Percentiles rank a stretch among this genome's conserved stretches.
Evolutionary conservation across 768 basidiomycete genomes (phyloP).

Genomic region (Tulasnella calospora): DNA sequence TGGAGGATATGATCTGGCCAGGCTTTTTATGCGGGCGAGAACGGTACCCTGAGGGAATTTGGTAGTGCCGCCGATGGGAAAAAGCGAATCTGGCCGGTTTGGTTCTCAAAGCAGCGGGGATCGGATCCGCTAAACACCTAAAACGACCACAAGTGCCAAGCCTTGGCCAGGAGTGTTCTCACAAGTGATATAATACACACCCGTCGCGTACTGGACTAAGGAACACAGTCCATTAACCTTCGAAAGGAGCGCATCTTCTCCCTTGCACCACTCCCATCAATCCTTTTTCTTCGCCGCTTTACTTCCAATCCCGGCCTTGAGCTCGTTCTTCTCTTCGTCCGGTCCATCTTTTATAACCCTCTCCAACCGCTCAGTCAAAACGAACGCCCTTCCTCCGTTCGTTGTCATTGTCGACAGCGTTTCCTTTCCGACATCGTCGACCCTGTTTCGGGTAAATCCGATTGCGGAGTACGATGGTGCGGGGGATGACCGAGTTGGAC

Average conservation of each 20-base stretch:
- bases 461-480: constrained; percentile 53
- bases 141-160: neutral
- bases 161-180: neutral
- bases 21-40: too few species aligned
- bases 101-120: too few species aligned
- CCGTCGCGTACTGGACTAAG: neutral
- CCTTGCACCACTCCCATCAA: constrained; percentile 63
- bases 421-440: constrained; percentile 51
- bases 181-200: neutral
- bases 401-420: constrained; percentile 53
- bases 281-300: constrained; percentile 43
- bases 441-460: constrained; percentile 56
- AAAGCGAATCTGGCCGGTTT: too few species aligned
- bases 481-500: constrained; percentile 50
- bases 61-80: too few species aligned
- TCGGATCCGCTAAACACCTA: too few species aligned
- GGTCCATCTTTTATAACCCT: constrained; percentile 42
- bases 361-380: constrained; percentile 68
- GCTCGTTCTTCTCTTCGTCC: constrained; percentile 40
- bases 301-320: constrained; percentile 57
- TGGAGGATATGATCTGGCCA: too few species aligned
- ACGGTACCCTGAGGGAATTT: too few species aligned
- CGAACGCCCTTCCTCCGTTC: constrained; percentile 58
- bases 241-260: constrained; percentile 63
- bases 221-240: constrained; percentile 39